phyloP scores from a whole-genome alignment of 768 basidiomycete species.

The Phaffia australis region DNA sequence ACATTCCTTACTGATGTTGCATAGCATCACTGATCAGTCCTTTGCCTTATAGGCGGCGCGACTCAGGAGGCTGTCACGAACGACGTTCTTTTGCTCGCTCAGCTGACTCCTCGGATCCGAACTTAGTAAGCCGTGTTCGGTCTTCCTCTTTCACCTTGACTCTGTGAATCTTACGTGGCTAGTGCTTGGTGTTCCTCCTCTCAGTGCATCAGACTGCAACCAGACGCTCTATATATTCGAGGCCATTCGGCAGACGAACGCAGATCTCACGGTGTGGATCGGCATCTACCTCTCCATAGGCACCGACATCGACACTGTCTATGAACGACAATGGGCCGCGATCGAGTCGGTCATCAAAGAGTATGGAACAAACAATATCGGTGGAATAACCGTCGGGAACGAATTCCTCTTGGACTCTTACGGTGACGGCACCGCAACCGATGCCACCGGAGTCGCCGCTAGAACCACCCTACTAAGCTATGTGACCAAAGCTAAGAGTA shows the following conservation, averaged over 20 bases:
- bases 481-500: conserved; percentile 38
- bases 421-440: conserved; percentile 44
- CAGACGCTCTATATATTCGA: conserved; percentile 50
- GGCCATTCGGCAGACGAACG: conserved; percentile 81
- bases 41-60: conserved; percentile 1
- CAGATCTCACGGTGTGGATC: conserved; percentile 62
- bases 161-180: neutral
- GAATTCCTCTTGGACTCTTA: conserved; percentile 69
- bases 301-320: conserved; percentile 41
- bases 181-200: too few relatives aligned
- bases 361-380: conserved; percentile 37
- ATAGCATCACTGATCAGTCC: neutral
- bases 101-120: conserved; percentile 24
- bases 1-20: too few relatives aligned
- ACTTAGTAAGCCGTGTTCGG: conserved; percentile 9
- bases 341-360: conserved; percentile 8
- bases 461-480: conserved; percentile 60
- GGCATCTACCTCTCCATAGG: conserved; percentile 32
- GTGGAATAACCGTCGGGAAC: conserved; percentile 81
- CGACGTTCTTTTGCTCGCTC: conserved; percentile 18
- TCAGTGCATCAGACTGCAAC: conserved; percentile 34
- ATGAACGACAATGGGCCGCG: conserved; percentile 56
- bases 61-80: conserved; percentile 9
- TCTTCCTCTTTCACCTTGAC: neutral
- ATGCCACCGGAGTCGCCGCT: conserved; percentile 46